phyloP scores from a whole-genome alignment of 2,329 filamentous ascomycete genomes.

The Fusarium zealandicum region DNA sequence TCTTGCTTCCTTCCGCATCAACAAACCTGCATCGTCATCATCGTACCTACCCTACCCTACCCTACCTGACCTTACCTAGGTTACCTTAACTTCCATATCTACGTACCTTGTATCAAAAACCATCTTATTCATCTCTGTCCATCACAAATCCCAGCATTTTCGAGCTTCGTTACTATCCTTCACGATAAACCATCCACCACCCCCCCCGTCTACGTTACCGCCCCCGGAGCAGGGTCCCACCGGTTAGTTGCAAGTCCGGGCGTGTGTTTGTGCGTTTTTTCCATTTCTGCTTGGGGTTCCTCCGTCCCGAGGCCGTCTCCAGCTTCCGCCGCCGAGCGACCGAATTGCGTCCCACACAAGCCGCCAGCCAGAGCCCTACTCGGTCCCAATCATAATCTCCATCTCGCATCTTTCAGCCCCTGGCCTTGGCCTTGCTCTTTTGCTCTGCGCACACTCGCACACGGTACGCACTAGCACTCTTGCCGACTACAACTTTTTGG shows the following conservation, averaged over 20 bases:
- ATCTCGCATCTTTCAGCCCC: constrained; percentile 31
- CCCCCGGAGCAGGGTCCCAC: no score
- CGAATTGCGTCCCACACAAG: constrained; percentile 34
- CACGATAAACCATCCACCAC: no score
- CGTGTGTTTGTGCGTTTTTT: constrained; percentile 6
- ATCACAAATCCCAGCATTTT: not conserved
- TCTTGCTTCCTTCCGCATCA: not conserved
- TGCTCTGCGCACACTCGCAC: constrained; percentile 25
- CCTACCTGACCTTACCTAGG: no score
- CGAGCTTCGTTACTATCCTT: not conserved
- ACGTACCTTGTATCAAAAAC: not conserved
- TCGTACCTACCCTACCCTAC: no score
- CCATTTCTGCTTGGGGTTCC: constrained; percentile 19
- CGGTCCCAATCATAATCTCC: constrained; percentile 35
- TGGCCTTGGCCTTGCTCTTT: constrained; percentile 12
- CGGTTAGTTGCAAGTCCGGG: not conserved
- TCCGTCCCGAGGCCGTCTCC: constrained; percentile 34
- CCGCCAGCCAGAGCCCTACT: constrained; percentile 35
- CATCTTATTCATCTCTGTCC: not conserved
- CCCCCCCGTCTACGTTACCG: no score
- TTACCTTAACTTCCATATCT: no score
- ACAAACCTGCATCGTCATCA: not conserved
- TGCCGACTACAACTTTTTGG: constrained; percentile 34
- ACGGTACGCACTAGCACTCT: constrained; percentile 29
- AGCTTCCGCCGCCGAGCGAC: constrained; percentile 31